Evolutionary conservation across 2,329 filamentous ascomycete genomes (phyloP).

Genomic region (Talaromyces sp.): DNA sequence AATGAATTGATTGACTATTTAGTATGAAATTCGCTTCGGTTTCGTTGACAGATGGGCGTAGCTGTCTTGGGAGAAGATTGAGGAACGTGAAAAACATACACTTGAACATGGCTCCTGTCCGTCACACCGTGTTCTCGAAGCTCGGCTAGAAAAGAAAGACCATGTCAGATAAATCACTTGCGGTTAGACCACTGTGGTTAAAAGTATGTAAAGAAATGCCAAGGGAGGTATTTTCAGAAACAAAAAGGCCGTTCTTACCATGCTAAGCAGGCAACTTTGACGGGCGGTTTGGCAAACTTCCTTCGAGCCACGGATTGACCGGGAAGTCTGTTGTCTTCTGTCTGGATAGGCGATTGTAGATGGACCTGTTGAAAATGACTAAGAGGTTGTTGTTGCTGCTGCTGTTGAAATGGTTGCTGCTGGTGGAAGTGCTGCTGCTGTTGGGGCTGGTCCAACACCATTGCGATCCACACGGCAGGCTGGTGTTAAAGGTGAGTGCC

Average conservation of each 20-base stretch:
- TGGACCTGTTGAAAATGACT: not conserved
- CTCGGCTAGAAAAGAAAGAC: slow-evolving; percentile 26
- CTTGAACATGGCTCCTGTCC: slow-evolving; percentile 41
- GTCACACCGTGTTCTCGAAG: slow-evolving; percentile 41
- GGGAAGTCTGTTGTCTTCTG: slow-evolving; percentile 7
- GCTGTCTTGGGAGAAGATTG: not conserved
- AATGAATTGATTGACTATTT: slow-evolving; percentile 8
- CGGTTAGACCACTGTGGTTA: slow-evolving; percentile 6
- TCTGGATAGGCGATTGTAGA: not conserved
- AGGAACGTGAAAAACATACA: slow-evolving; percentile 26
- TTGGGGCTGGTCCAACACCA: slow-evolving; percentile 20
- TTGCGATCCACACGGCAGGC: slow-evolving; percentile 14
- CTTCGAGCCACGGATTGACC: slow-evolving; percentile 32
- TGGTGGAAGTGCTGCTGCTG: slow-evolving; percentile 7
- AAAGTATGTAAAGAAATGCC: not conserved
- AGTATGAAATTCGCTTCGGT: slow-evolving; percentile 1
- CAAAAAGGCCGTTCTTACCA: slow-evolving; percentile 28
- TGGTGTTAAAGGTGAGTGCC: not conserved
- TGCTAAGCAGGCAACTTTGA: slow-evolving; percentile 41
- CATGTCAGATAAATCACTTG: slow-evolving; percentile 4
- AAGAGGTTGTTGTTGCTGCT: not conserved
- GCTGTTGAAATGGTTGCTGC: slow-evolving; percentile 8
- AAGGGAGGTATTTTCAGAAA: not conserved
- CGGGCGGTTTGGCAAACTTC: slow-evolving; percentile 43
- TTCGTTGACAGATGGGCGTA: not conserved